Conservation (phyloP, 257 asterid species). For the Catharanthus roseus region DNA sequence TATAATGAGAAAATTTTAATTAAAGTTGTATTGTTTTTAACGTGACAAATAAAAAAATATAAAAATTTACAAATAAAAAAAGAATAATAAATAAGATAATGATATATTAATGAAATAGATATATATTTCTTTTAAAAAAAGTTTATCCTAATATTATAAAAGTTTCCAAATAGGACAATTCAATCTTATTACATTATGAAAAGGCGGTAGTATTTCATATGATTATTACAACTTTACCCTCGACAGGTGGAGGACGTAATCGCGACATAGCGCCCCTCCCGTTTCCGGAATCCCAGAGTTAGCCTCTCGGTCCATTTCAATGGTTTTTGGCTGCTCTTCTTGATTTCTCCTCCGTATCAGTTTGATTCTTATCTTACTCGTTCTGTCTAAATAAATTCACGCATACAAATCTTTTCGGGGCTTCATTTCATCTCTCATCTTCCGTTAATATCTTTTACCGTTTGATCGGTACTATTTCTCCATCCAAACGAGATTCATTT, state of each 20-base stretch:
- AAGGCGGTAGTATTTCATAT: too few relatives aligned
- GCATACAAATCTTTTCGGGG: not conserved
- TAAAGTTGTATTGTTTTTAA: too few relatives aligned
- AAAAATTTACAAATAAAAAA: too few relatives aligned
- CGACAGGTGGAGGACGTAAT: not conserved
- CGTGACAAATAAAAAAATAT: too few relatives aligned
- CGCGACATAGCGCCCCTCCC: not conserved
- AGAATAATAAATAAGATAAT: too few relatives aligned
- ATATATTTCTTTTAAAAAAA: too few relatives aligned
- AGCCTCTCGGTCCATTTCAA: not conserved
- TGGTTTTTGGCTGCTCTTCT: not conserved
- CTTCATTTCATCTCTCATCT: not conserved
- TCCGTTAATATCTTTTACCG: not conserved
- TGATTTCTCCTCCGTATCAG: conserved; percentile 1
- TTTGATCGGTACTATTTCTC: not conserved
- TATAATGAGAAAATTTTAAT: too few relatives aligned
- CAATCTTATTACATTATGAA: too few relatives aligned
- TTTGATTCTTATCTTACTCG: not conserved
- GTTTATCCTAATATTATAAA: too few relatives aligned
- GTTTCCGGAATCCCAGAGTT: not conserved
- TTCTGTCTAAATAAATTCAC: not conserved
- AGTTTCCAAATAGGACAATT: too few relatives aligned
- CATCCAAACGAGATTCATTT: not conserved
- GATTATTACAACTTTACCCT: not conserved
- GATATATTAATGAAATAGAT: too few relatives aligned